Evolutionary conservation across 139 green algal genomes (phyloP).

Genomic region (Chlamydomonas sp.): DNA sequence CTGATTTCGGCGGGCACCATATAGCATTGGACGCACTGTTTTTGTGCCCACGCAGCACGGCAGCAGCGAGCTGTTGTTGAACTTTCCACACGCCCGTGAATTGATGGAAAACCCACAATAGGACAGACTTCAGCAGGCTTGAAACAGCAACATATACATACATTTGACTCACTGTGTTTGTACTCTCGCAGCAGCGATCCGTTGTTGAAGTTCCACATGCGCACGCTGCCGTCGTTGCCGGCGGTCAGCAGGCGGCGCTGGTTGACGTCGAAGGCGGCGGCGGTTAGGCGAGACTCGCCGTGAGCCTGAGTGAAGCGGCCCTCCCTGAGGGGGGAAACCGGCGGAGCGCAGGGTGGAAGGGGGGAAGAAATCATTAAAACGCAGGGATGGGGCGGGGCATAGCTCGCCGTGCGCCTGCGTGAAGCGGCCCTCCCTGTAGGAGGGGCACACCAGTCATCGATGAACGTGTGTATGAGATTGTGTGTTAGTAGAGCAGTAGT

Average conservation of each 20-base stretch:
- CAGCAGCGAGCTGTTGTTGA: not conserved
- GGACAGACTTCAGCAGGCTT: too few species aligned
- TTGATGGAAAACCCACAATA: too few species aligned
- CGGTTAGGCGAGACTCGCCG: conserved; percentile 62
- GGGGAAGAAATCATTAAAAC: not conserved
- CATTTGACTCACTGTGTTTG: conserved; percentile 21
- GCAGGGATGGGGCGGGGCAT: too few species aligned
- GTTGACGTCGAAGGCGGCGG: conserved; percentile 82
- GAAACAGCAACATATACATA: too few species aligned
- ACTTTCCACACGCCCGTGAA: not conserved
- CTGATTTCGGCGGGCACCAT: too few species aligned
- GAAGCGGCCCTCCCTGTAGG: conserved; percentile 69
- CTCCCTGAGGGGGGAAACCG: conserved; percentile 45
- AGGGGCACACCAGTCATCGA: not conserved
- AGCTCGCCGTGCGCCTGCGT: conserved; percentile 55
- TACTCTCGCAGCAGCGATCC: conserved; percentile 71
- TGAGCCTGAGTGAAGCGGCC: conserved; percentile 72
- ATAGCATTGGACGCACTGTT: too few species aligned
- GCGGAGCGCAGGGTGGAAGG: not conserved
- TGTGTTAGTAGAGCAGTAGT: too few species aligned
- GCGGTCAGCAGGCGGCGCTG: conserved; percentile 83
- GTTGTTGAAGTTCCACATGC: conserved; percentile 94
- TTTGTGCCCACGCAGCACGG: not conserved
- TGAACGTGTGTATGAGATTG: too few species aligned
- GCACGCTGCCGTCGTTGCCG: conserved; percentile 68